Evolutionary conservation across 345 rosid genomes (phyloP), one percentile per base, ranked within the genome.

Genomic region (Laguncularia racemosa): DNA sequence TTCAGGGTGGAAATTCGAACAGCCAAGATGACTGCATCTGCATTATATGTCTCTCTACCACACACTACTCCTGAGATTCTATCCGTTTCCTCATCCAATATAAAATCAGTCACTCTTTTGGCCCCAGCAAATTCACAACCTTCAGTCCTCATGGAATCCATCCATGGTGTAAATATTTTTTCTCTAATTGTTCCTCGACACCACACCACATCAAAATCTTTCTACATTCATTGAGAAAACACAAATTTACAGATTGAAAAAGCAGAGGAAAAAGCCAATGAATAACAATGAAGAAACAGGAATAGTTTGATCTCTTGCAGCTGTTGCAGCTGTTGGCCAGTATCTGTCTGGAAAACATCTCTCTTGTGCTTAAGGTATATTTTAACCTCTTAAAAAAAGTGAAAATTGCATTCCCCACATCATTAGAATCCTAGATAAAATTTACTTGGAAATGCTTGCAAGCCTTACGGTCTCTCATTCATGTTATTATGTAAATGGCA

Each of bases 11-110:
- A 62, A 59, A 82, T 63, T 61, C 81, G 76, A 48, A 72, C 73
- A 10, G 88, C 86, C 65, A 82, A 57, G 55, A 85, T 63, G 57
- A 80, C 78, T 20, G 81, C 83, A 80, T 78, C 81, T 44, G 74
- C 81, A 20, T 20, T 46, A 13, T 72, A 66, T 12, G 46, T 67
- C 65, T 78, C 73, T 46, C 67, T 47, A 52, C 72, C 76, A 28
- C 83, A 85, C 48, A 71, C 75, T 52, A 85, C 76, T 14, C 71
- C 73, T 14, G 81, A 71, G 55, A 80, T 64, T 68, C 69, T 52
- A 49, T 82, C 73, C 19, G 77, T 78, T 69, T 75, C 80, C 28
- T 78, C 74, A 20, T 82, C 21, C 19, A 69, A 14, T 46, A 48
- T 14, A 43, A 82, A 46, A 67, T 69, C 75, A 2, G 65, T 80